Base-by-base conservation (phyloP, 2,329 filamentous ascomycete species). In the Alternaria hordeiaustralica region DNA sequence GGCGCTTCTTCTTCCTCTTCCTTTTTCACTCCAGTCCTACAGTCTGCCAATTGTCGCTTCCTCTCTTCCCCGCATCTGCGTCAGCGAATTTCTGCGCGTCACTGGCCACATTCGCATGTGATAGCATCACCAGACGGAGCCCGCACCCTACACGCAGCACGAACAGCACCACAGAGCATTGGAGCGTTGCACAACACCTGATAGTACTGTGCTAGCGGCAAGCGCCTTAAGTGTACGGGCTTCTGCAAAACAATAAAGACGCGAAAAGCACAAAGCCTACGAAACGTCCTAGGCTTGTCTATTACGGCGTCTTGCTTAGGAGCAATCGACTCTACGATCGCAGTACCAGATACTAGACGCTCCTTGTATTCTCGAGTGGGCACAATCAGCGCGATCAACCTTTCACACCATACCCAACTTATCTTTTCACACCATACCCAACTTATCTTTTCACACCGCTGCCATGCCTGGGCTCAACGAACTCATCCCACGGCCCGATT, bases 401-500 rank as follows among this genome's bases (percentile, higher is more conserved):
- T 30, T n/a, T 43, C 20, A 47, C 15, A 3, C 41, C 47, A 49
- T 21, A 26, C 47, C 20, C 18, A 50, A 20, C n/a, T 23, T 47
- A 51, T 28, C 47, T 10, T 18, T 2, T 6, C 64, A 50, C 62
- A 50, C 21, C 46, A n/a, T n/a, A n/a, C 47, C 20, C 18, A 50
- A 20, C n/a, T 23, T 47, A 51, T 28, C 47, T 10, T 18, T 2
- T 6, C 64, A 50, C 62, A 50, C 21, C 46, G 28, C 65, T 60
- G 58, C 49, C 53, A 82, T 75, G 67, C 87, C 86, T 81, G 86
- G 86, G 11, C 62, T 73, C 49, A 70, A 68, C 72, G 83, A 87
- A 69, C 78, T 84, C 58, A 85, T 88, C 60, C 83, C 83, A 57
- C 81, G 83, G 43, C 88, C 88, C 26, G 82, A 88, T 63, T 81